phyloP scores from a whole-genome alignment of 306 rosid species.

The Quillaja saponaria region DNA sequence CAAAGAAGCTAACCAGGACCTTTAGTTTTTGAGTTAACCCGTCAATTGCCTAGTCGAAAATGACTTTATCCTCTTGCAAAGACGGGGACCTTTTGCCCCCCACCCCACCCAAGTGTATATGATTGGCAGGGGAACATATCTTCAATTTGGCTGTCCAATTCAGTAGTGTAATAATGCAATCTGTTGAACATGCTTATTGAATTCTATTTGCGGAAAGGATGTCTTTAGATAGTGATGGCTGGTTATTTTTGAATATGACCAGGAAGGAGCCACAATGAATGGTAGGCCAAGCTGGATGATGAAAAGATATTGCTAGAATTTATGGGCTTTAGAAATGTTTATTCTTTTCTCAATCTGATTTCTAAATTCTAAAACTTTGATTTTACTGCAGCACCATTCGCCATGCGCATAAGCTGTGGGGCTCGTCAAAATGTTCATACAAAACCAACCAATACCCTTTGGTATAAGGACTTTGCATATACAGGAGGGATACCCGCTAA shows the following conservation, averaged over 20 bases:
- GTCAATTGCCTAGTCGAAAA: too few relatives aligned
- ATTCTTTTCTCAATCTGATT: conserved; percentile 4
- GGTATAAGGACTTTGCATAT: conserved; percentile 89
- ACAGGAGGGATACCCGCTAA: conserved; percentile 88
- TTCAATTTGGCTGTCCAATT: background rate
- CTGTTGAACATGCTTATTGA: conserved; percentile 20
- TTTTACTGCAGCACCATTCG: conserved; percentile 65
- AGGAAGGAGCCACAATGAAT: conserved; percentile 8
- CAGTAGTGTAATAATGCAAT: background rate
- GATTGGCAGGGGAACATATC: too few relatives aligned
- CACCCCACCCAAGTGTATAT: too few relatives aligned
- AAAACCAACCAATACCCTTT: conserved; percentile 64
- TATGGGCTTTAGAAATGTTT: background rate
- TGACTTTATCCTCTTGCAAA: too few relatives aligned
- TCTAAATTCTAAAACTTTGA: conserved; percentile 22
- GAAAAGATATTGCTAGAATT: conserved; percentile 10
- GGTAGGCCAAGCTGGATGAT: conserved; percentile 1
- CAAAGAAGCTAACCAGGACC: too few relatives aligned
- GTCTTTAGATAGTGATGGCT: conserved; percentile 18
- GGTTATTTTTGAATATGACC: conserved; percentile 7
- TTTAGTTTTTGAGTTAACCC: too few relatives aligned
- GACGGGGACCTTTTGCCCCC: too few relatives aligned
- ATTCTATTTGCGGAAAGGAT: background rate
- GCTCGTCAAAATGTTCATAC: conserved; percentile 72
- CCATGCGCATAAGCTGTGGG: conserved; percentile 90